These are phyloP conservation scores for Termitomyces bulborhizus DNA, from an alignment of 768 basidiomycete genomes.

Conservation along the genomic window DNA sequence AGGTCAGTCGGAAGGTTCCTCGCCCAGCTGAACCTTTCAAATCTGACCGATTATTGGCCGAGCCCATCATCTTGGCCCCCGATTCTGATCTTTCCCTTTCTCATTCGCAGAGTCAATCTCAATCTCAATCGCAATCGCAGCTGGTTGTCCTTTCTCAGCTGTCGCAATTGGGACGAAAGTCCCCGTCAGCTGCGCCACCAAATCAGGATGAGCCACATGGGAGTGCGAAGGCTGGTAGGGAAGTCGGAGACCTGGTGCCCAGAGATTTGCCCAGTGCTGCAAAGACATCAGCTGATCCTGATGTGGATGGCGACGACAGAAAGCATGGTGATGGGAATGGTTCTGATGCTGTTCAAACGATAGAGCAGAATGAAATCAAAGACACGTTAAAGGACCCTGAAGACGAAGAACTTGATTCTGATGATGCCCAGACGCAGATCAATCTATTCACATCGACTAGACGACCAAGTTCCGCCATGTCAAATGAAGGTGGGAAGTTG, in stretches of 20 bases:
- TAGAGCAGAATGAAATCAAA: too few relatives aligned
- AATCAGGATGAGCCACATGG: neutral
- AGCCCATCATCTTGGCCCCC: slow-evolving; percentile 43
- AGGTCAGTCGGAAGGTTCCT: slow-evolving; percentile 39
- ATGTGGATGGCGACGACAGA: neutral
- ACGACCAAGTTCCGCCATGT: too few relatives aligned
- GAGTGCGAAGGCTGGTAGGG: neutral
- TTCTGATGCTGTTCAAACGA: neutral
- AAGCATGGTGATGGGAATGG: neutral
- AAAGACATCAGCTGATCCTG: neutral
- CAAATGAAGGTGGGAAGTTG: too few relatives aligned
- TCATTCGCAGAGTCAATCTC: slow-evolving; percentile 27
- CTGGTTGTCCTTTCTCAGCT: slow-evolving; percentile 14
- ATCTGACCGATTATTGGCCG: slow-evolving; percentile 20
- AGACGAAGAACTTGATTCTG: slow-evolving; percentile 6
- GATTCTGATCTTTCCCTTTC: slow-evolving; percentile 48
- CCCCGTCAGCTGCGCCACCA: neutral
- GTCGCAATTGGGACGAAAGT: slow-evolving; percentile 3
- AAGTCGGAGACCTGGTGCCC: neutral
- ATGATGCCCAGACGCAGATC: slow-evolving; percentile 10
- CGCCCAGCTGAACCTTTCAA: slow-evolving; percentile 30
- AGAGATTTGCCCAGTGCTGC: neutral
- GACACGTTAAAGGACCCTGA: too few relatives aligned
- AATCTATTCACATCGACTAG: neutral
- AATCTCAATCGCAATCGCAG: slow-evolving; percentile 25